Conservation (phyloP, 2,329 filamentous ascomycete genomes). For the Apiospora pterosperma region DNA sequence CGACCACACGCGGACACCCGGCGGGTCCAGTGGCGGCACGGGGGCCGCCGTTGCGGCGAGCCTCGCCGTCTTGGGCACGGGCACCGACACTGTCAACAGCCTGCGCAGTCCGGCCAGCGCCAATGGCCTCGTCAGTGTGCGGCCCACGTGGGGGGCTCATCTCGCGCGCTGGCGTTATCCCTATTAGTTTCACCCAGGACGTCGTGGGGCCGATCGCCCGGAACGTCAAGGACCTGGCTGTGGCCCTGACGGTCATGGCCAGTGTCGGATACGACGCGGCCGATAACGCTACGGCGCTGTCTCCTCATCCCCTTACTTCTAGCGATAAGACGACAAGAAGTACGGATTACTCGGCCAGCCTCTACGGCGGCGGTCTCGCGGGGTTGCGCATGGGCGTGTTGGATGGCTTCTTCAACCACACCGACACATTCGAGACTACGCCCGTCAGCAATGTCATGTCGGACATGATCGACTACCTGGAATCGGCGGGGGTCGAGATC, state of each 20-base stretch:
- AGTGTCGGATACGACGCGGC: conserved; percentile 44
- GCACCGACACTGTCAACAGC: conserved; percentile 61
- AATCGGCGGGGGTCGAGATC: conserved; percentile 43
- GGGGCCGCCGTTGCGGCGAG: conserved; percentile 54
- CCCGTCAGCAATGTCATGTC: conserved; percentile 55
- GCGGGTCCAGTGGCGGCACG: conserved; percentile 61
- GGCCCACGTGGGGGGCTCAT: conserved; percentile 54
- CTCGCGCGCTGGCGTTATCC: conserved; percentile 47
- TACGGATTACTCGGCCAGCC: conserved; percentile 43
- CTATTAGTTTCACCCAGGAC: conserved; percentile 56
- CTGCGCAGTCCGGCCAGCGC: conserved; percentile 59
- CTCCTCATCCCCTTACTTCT: conserved; percentile 33
- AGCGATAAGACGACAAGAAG: conserved; percentile 23
- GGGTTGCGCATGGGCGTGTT: conserved; percentile 30
- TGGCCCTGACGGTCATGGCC: conserved; percentile 50
- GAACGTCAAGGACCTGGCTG: conserved; percentile 46
- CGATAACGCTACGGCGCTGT: conserved; percentile 48
- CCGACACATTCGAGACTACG: conserved; percentile 46
- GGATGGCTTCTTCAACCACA: conserved; percentile 56
- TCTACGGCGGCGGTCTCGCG: conserved; percentile 25
- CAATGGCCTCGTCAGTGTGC: conserved; percentile 56
- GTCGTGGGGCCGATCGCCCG: conserved; percentile 51
- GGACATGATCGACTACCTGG: conserved; percentile 41
- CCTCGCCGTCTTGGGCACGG: conserved; percentile 55
- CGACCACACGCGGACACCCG: conserved; percentile 57